Base-by-base conservation (phyloP, 2,329 filamentous ascomycete genomes). In the Eutypa lata region DNA sequence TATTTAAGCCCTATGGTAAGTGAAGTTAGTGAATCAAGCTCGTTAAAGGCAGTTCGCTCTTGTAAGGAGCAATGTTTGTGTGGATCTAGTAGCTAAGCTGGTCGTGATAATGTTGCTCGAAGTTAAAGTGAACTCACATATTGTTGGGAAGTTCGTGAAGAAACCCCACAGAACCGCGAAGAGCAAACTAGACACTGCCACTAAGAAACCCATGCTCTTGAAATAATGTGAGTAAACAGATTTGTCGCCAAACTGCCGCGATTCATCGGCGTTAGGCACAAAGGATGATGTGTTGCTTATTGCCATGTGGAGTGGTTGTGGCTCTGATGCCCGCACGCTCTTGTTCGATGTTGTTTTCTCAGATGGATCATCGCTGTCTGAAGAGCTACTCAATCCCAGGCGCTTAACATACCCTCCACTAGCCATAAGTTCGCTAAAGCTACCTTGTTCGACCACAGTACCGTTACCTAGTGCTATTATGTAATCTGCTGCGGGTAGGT, bases 381-480 rank as follows among this genome's bases (percentile, higher is more conserved):
- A 55, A 18, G 51, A 52, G 13, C 43, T 28, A 31, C 54, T 58
- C 14, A 65, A 47, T 3, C 54, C 57, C 26, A 66, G 52, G 21
- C 59, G 56, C 10, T 54, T 52, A 18, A 65, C 50, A 47, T 67
- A 66, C 14, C 61, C 60, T 7, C 59, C 47, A 5, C 63, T 58
- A 6, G 60, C 51, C 45, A 71, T 61, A 1, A 79, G 66, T 6
- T 71, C 58, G 6, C 63, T 48, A 44, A 75, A 79, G 0, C 60
- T 66, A 3, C 73, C 73, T 56, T 80, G 71, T 31, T 81, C 76
- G 1, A 73, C 62, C 1, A 80, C 59, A 2, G 58, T 66, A 0
- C 76, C 75, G 2, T 71, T 63, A 0, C 70, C 71, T 0, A 83
- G 69, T 0, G 73, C 75, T 38, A 82, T 72, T 7, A 82, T 73